Evolutionary conservation across 1,139 yeast species (phyloP).

Genomic region (Debaryomycetaceae sp.): DNA sequence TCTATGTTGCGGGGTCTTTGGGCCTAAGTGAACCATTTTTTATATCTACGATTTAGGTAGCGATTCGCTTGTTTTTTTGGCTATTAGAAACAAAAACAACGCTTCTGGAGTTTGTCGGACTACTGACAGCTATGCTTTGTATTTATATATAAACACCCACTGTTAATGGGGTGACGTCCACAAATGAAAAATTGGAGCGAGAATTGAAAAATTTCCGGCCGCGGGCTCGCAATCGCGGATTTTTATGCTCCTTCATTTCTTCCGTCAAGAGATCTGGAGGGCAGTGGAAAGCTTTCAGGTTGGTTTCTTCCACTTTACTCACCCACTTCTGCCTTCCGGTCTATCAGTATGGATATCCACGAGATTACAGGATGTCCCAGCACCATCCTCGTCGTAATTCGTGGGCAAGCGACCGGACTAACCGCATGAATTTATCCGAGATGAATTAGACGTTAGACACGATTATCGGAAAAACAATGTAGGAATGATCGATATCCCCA

Average conservation of each 20-base stretch:
- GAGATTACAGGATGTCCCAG: too few relatives aligned
- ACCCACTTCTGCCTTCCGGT: too few relatives aligned
- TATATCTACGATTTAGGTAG: not conserved
- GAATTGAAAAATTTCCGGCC: not conserved
- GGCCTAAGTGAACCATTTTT: slow-evolving; percentile 79
- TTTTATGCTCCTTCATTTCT: not conserved
- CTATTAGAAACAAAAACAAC: too few relatives aligned
- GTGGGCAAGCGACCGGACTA: too few relatives aligned
- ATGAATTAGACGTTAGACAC: too few relatives aligned
- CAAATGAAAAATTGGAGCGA: slow-evolving; percentile 1
- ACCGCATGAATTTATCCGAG: too few relatives aligned
- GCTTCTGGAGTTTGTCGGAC: not conserved
- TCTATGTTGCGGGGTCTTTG: slow-evolving; percentile 79
- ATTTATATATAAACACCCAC: not conserved
- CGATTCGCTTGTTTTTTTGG: not conserved
- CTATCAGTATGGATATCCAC: too few relatives aligned
- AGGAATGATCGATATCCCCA: slow-evolving; percentile 1
- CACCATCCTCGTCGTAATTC: too few relatives aligned
- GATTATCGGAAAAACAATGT: slow-evolving; percentile 2
- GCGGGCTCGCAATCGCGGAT: slow-evolving; percentile 4
- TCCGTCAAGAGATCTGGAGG: too few relatives aligned
- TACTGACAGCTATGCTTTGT: not conserved
- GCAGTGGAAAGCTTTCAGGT: too few relatives aligned
- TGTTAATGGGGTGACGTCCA: slow-evolving; percentile 3
- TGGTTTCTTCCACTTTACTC: too few relatives aligned